Conservation (phyloP, 2,329 filamentous ascomycete species). For the Thelonectria discophora region DNA sequence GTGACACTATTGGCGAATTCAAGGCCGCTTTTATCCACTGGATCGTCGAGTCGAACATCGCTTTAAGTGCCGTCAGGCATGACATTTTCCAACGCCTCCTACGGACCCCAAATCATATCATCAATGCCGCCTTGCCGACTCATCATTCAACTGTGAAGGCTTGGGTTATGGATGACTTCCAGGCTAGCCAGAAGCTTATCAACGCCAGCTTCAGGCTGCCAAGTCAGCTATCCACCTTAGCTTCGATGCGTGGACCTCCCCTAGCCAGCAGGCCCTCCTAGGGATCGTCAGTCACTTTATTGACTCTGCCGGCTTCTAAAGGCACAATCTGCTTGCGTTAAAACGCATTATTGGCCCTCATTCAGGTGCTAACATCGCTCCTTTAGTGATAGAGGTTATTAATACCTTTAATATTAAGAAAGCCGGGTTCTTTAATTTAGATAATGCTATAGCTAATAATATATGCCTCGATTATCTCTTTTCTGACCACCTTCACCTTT, state of each 20-base stretch:
- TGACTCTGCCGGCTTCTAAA: not conserved
- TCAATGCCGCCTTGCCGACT: not conserved
- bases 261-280: not conserved
- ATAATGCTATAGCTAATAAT: not conserved
- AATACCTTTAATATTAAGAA: not conserved
- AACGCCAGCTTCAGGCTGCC: not conserved
- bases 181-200: not conserved
- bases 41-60: not conserved
- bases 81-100: not conserved
- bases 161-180: not conserved
- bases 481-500: not conserved
- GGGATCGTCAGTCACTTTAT: not conserved
- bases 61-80: not conserved
- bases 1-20: too few species aligned
- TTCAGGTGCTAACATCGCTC: not conserved
- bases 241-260: not conserved
- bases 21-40: not conserved
- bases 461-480: not conserved
- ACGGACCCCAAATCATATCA: not conserved
- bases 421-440: not conserved
- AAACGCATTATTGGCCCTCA: not conserved
- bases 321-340: not conserved
- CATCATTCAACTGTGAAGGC: not conserved
- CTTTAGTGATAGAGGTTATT: not conserved
- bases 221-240: not conserved